A percentile compares a stretch with the other conserved stretches of the same genome.
Conservation (phyloP, 768 basidiomycete species). For the Russula olivacea region DNA sequence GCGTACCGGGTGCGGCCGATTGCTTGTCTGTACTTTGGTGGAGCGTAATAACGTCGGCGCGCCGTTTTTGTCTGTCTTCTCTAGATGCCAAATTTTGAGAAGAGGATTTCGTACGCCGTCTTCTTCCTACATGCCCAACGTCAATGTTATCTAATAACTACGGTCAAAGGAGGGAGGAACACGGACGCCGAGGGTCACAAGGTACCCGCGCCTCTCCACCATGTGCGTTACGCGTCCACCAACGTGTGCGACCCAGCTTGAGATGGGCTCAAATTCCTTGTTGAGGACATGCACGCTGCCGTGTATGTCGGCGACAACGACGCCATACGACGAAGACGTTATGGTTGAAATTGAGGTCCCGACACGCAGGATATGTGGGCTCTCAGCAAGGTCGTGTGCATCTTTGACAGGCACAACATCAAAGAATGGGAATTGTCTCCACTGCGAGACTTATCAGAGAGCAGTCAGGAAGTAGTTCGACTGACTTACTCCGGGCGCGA, state of each 20-base stretch:
- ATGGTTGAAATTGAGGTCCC: constrained; percentile 71
- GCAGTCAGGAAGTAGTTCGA: no score
- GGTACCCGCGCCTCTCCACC: constrained; percentile 69
- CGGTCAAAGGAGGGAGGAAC: constrained; percentile 1
- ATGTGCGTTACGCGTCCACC: constrained; percentile 82
- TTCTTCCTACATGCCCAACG: constrained; percentile 55
- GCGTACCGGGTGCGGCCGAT: constrained; percentile 70
- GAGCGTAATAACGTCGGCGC: constrained; percentile 64
- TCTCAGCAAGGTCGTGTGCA: constrained; percentile 62
- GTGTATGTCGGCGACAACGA: constrained; percentile 80
- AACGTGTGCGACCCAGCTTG: constrained; percentile 76
- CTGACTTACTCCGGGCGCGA: constrained; percentile 15
- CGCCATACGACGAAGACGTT: constrained; percentile 54
- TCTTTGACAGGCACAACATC: constrained; percentile 73
- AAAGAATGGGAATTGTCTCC: constrained; percentile 90
- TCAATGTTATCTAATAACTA: constrained; percentile 6
- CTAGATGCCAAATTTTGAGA: constrained; percentile 87
- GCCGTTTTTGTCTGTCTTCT: constrained; percentile 58
- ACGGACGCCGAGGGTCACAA: constrained; percentile 87
- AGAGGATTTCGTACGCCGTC: constrained; percentile 57
- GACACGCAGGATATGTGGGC: constrained; percentile 72
- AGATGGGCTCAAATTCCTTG: constrained; percentile 60
- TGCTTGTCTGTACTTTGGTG: constrained; percentile 67
- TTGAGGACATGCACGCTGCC: constrained; percentile 75
- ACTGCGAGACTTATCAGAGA: constrained; percentile 40